Conservation (phyloP, 441 rosid genomes). For the Adansonia rubrostipa region DNA sequence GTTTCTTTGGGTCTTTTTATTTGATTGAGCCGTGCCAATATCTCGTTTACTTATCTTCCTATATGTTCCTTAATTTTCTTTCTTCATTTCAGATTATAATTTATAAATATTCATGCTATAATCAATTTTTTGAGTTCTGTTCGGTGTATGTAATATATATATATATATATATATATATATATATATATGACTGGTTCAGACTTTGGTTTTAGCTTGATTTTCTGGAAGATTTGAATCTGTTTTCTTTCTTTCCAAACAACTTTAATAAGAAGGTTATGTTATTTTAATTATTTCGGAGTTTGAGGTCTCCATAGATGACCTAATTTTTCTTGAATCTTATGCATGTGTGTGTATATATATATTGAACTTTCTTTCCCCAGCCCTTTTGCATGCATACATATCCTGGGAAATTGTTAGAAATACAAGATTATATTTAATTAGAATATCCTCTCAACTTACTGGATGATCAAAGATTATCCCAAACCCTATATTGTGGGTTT, state of each 20-base stretch:
- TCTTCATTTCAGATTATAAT: background rate
- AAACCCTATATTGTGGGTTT: background rate
- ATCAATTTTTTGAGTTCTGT: too few relatives aligned
- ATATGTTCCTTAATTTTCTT: background rate
- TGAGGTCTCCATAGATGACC: background rate
- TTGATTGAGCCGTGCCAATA: conserved; percentile 91
- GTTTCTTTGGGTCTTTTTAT: conserved; percentile 45
- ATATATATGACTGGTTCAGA: background rate
- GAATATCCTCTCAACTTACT: too few relatives aligned
- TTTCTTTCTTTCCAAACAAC: background rate
- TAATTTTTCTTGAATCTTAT: background rate
- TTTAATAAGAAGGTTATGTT: background rate
- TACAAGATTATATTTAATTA: too few relatives aligned
- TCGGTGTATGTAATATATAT: too few relatives aligned
- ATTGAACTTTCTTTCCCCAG: background rate
- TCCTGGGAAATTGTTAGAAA: background rate
- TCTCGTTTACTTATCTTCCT: conserved; percentile 29
- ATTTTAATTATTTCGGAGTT: background rate
- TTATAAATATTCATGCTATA: background rate
- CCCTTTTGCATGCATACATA: background rate
- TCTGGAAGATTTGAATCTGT: background rate
- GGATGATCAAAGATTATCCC: background rate
- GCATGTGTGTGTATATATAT: too few relatives aligned
- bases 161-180: too few relatives aligned
- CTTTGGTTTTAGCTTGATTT: background rate